Conservation (phyloP, 345 rosid genomes). For the Populus euphratica region DNA sequence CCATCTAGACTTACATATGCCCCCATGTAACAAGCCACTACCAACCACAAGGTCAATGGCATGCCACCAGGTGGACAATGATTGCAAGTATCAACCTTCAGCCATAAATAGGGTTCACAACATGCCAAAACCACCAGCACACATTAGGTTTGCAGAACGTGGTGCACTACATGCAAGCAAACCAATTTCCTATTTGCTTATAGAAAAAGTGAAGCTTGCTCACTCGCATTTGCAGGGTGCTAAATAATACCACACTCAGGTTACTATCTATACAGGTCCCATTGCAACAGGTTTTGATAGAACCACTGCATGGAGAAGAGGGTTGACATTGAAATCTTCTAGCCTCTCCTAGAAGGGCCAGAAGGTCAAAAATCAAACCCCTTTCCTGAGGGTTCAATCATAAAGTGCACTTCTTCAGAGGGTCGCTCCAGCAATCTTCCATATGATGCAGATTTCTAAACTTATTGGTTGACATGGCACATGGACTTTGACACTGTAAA, state of each 20-base stretch:
- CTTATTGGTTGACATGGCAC: neutral
- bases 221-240: neutral
- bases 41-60: neutral
- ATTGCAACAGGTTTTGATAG: too few relatives aligned
- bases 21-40: neutral
- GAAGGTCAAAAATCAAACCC: too few relatives aligned
- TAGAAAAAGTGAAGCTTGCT: neutral
- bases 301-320: neutral
- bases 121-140: neutral
- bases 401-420: neutral
- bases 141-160: too few relatives aligned
- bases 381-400: neutral
- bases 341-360: neutral
- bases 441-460: neutral
- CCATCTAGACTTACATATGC: neutral
- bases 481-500: neutral
- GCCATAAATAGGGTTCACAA: neutral
- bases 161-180: too few relatives aligned
- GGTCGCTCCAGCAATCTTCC: neutral
- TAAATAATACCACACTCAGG: neutral
- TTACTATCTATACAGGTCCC: too few relatives aligned
- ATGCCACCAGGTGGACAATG: neutral
- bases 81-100: neutral
- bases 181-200: neutral
- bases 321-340: neutral